Conservation (phyloP, 331 rosid species). For the Dryas integrifolia region DNA sequence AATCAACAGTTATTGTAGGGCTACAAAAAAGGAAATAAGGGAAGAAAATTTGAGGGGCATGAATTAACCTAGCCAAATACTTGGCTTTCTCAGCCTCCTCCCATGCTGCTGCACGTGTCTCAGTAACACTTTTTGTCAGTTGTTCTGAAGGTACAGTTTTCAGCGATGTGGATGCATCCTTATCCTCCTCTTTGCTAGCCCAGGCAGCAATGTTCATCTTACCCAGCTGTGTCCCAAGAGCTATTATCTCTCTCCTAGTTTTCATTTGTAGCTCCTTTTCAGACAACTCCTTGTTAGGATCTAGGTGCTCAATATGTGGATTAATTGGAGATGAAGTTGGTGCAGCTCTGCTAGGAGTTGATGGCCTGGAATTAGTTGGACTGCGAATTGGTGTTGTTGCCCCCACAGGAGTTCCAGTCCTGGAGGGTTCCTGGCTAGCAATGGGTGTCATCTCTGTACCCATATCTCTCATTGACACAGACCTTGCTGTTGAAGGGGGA, state of each 20-base stretch:
- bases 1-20: not conserved
- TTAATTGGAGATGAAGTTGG: constrained; percentile 32
- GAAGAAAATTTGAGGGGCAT: not conserved
- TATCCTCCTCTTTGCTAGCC: constrained; percentile 97
- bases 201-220: constrained; percentile 95
- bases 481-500: constrained; percentile 88
- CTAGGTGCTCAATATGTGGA: constrained; percentile 31
- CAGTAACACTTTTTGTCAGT: constrained; percentile 45
- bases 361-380: constrained; percentile 76
- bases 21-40: not conserved
- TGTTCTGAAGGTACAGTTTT: constrained; percentile 45
- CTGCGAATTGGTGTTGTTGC: constrained; percentile 91
- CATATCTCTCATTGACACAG: constrained; percentile 98
- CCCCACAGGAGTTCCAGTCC: constrained; percentile 92
- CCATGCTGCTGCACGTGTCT: constrained; percentile 92
- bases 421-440: constrained; percentile 96
- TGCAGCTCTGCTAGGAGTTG: constrained; percentile 70
- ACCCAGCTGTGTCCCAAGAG: constrained; percentile 87
- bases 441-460: constrained; percentile 99
- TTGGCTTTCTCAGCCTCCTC: constrained; percentile 96
- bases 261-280: constrained; percentile 88
- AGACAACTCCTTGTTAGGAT: constrained; percentile 52
- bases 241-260: constrained; percentile 90
- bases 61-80: constrained; percentile 74
- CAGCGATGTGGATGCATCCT: constrained; percentile 73